These are phyloP conservation scores for Thelonectria discophora DNA, from an alignment of 2,329 filamentous ascomycete genomes.

Conservation along the genomic window DNA sequence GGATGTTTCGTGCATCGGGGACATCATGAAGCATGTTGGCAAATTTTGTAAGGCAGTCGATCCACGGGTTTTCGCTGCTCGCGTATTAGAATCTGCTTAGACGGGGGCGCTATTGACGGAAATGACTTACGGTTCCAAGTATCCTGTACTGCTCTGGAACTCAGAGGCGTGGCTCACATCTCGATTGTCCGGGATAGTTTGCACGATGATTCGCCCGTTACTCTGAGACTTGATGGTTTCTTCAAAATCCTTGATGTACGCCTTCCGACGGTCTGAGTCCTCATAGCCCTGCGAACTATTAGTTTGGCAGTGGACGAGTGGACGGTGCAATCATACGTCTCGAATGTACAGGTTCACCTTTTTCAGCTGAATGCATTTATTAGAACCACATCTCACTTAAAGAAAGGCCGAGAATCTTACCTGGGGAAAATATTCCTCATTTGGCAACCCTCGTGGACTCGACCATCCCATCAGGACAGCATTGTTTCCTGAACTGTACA, in stretches of 20 bases:
- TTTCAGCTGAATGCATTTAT: neutral
- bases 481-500: neutral
- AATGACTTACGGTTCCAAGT: neutral
- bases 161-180: neutral
- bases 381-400: neutral
- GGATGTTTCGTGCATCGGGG: no score
- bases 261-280: neutral
- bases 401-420: neutral
- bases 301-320: neutral
- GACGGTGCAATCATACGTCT: neutral
- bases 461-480: neutral
- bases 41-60: neutral
- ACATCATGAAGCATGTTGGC: no score
- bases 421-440: neutral
- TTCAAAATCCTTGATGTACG: neutral
- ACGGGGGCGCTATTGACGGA: neutral
- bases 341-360: neutral
- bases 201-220: neutral
- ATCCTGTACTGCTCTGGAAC: neutral
- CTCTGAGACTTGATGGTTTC: neutral
- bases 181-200: neutral
- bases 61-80: neutral
- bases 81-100: neutral
- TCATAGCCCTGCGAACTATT: neutral
- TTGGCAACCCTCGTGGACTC: neutral